These are phyloP conservation scores for Austroboletus festivus DNA, from an alignment of 768 basidiomycete species.

Conservation along the genomic window DNA sequence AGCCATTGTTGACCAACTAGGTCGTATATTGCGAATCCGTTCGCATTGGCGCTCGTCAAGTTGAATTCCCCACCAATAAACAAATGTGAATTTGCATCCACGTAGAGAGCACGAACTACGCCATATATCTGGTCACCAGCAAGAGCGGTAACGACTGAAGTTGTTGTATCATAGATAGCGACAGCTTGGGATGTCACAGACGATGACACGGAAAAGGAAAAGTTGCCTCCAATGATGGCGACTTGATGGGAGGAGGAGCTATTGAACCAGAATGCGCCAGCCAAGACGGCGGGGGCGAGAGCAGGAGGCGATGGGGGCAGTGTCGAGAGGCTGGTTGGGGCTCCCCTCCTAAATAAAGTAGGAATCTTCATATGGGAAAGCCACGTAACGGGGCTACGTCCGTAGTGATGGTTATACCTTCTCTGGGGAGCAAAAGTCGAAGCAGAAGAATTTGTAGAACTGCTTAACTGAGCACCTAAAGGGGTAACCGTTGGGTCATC, in stretches of 20 bases:
- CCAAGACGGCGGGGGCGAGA: slow-evolving; percentile 76
- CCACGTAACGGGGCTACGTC: slow-evolving; percentile 42
- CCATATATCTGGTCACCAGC: slow-evolving; percentile 66
- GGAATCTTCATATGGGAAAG: slow-evolving; percentile 45
- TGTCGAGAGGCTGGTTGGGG: slow-evolving; percentile 40
- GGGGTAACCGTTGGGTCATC: slow-evolving; percentile 57
- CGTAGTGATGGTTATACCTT: slow-evolving; percentile 37
- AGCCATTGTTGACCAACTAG: slow-evolving; percentile 64
- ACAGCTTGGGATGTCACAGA: slow-evolving; percentile 49
- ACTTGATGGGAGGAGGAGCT: slow-evolving; percentile 59
- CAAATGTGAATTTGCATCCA: slow-evolving; percentile 57
- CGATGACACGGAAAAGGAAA: slow-evolving; percentile 52
- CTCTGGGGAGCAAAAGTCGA: slow-evolving; percentile 34
- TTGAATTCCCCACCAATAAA: slow-evolving; percentile 87
- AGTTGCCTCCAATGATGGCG: slow-evolving; percentile 87
- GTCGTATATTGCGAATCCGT: slow-evolving; percentile 81
- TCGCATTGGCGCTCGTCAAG: slow-evolving; percentile 49
- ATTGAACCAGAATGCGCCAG: slow-evolving; percentile 91
- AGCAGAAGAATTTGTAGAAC: slow-evolving; percentile 31
- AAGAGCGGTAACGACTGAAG: slow-evolving; percentile 50
- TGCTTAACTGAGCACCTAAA: slow-evolving; percentile 55
- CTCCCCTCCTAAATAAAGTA: slow-evolving; percentile 48
- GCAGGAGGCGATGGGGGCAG: slow-evolving; percentile 57
- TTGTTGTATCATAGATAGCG: slow-evolving; percentile 65
- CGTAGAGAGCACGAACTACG: slow-evolving; percentile 70